Evolutionary conservation across 768 basidiomycete genomes (phyloP).

Genomic region (Kockovaella imperatae): DNA sequence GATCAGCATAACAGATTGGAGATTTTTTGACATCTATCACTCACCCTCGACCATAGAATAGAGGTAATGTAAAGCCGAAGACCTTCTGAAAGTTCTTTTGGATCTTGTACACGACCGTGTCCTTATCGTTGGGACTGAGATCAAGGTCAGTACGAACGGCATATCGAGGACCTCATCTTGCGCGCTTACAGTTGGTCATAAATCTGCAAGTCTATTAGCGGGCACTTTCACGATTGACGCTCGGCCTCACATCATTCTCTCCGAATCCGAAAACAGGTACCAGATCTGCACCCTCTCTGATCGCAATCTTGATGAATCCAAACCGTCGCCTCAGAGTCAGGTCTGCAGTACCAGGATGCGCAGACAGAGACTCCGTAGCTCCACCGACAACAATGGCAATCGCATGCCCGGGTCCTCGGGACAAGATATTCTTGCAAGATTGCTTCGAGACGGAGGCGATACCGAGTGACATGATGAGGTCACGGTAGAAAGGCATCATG

Average conservation of each 20-base stretch:
- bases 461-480: conserved; percentile 76
- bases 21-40: no score
- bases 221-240: neutral
- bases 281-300: conserved; percentile 60
- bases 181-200: conserved; percentile 89
- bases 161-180: conserved; percentile 7
- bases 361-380: conserved; percentile 86
- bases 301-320: conserved; percentile 76
- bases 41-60: conserved; percentile 90
- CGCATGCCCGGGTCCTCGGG: conserved; percentile 50
- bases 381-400: conserved; percentile 96
- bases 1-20: neutral
- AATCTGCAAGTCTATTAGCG: conserved; percentile 53
- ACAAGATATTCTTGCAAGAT: conserved; percentile 85
- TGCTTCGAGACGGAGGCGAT: conserved; percentile 86
- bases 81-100: conserved; percentile 86
- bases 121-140: conserved; percentile 65
- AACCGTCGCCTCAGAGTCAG: conserved; percentile 55
- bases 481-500: conserved; percentile 83
- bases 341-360: conserved; percentile 91
- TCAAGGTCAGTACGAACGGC: neutral
- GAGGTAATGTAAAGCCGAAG: conserved; percentile 90
- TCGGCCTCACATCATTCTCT: conserved; percentile 84
- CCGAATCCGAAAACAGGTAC: conserved; percentile 98
- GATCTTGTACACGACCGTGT: conserved; percentile 72